These are phyloP conservation scores for Tulasnella sp. DNA, from an alignment of 768 basidiomycete species.

Conservation along the genomic window DNA sequence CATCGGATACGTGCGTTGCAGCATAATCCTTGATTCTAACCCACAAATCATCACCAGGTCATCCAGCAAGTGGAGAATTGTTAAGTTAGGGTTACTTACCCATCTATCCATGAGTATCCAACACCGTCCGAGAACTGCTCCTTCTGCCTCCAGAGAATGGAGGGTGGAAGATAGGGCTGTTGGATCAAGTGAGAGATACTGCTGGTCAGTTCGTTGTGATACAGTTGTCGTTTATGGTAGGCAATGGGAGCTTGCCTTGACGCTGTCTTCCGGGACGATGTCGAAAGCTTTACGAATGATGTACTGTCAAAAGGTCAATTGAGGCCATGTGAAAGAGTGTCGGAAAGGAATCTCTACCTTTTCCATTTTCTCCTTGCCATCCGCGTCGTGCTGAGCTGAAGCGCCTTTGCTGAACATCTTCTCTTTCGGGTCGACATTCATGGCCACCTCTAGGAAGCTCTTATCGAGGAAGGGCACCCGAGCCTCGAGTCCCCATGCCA, in stretches of 20 bases:
- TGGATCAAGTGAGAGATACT: too few relatives aligned
- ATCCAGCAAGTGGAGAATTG: neutral
- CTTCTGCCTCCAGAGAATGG: slow-evolving; percentile 97
- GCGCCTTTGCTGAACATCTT: slow-evolving; percentile 86
- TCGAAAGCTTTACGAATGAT: slow-evolving; percentile 95
- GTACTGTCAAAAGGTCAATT: slow-evolving; percentile 43
- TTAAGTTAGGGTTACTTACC: slow-evolving; percentile 35
- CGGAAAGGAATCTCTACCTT: slow-evolving; percentile 44
- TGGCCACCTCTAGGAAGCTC: slow-evolving; percentile 83
- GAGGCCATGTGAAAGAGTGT: neutral
- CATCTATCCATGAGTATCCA: slow-evolving; percentile 98
- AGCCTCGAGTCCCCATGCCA: slow-evolving; percentile 99
- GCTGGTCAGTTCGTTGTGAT: too few relatives aligned
- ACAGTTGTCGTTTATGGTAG: neutral
- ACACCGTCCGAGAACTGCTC: slow-evolving; percentile 99
- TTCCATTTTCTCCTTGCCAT: slow-evolving; percentile 89
- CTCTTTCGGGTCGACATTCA: slow-evolving; percentile 77
- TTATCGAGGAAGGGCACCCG: slow-evolving; percentile 99
- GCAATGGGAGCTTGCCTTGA: slow-evolving; percentile 38
- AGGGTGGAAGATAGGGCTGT: slow-evolving; percentile 83
- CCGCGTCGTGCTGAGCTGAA: slow-evolving; percentile 60
- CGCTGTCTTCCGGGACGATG: slow-evolving; percentile 50
- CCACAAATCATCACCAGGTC: neutral
- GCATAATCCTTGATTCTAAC: slow-evolving; percentile 79
- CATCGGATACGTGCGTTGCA: slow-evolving; percentile 62